These are phyloP conservation scores for grape (Vitis vinifera) DNA, from an alignment of 164 flowering plant genomes.

Conservation along the genomic window DNA sequence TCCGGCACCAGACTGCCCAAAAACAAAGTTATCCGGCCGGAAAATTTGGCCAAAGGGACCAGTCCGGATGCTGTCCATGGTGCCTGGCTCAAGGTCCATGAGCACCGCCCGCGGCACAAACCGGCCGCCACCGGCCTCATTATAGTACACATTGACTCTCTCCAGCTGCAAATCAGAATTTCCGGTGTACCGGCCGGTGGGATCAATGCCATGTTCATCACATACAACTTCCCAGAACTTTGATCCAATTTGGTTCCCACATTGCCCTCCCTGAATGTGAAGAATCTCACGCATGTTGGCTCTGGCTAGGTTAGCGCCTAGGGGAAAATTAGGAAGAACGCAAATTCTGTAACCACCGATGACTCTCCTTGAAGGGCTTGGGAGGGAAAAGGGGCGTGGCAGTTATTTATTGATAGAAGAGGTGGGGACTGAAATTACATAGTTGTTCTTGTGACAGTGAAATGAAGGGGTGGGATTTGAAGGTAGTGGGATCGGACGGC, in stretches of 20 bases:
- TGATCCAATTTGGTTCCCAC: constrained; percentile 32
- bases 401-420: constrained; percentile 8
- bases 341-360: background rate
- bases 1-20: constrained; percentile 27
- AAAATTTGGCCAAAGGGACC: constrained; percentile 29
- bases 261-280: constrained; percentile 33
- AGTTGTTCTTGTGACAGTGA: background rate
- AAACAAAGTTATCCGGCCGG: constrained; percentile 27
- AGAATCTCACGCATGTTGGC: constrained; percentile 28
- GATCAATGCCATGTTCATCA: constrained; percentile 28
- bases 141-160: constrained; percentile 26
- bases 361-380: background rate
- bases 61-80: constrained; percentile 24
- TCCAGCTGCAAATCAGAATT: constrained; percentile 24
- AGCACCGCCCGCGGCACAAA: constrained; percentile 29
- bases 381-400: background rate
- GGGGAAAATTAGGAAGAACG: constrained; percentile 8
- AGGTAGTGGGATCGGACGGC: constrained; percentile 4
- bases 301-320: too few species aligned
- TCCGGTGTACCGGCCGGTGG: constrained; percentile 21
- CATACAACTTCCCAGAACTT: constrained; percentile 29
- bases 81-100: constrained; percentile 35
- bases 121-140: constrained; percentile 19
- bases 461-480: constrained; percentile 1
- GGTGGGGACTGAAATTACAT: background rate